These are phyloP conservation scores for Ziziphus jujuba DNA, from an alignment of 306 rosid species.

Conservation along the genomic window DNA sequence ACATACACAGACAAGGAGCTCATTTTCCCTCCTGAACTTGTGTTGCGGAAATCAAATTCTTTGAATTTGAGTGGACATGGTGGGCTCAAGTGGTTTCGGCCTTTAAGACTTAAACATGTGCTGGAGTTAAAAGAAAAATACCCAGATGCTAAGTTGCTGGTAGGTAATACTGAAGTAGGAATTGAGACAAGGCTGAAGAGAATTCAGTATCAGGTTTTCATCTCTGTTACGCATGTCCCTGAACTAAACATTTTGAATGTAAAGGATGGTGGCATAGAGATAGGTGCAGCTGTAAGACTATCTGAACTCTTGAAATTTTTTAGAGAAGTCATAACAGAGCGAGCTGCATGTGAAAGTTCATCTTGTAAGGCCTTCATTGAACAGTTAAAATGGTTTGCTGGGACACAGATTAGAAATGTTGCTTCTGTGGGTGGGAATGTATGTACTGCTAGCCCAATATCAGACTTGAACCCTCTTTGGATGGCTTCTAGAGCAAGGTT, in stretches of 20 bases:
- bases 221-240: constrained; percentile 70
- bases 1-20: constrained; percentile 76
- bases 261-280: constrained; percentile 70
- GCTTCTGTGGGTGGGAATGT: constrained; percentile 93
- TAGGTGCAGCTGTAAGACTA: constrained; percentile 87
- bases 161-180: constrained; percentile 95
- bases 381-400: constrained; percentile 99
- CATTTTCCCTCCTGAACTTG: constrained; percentile 87
- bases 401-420: constrained; percentile 85
- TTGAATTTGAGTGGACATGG: constrained; percentile 72
- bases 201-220: constrained; percentile 61
- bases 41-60: constrained; percentile 47
- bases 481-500: constrained; percentile 82
- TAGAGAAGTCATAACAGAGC: constrained; percentile 56
- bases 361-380: constrained; percentile 81
- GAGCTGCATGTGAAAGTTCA: constrained; percentile 62
- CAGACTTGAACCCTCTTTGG: constrained; percentile 97
- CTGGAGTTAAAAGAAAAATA: constrained; percentile 70
- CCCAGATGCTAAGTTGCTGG: constrained; percentile 77
- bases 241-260: constrained; percentile 66
- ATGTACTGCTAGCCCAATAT: constrained; percentile 98
- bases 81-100: constrained; percentile 83
- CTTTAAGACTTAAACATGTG: constrained; percentile 63
- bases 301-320: constrained; percentile 65
- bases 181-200: constrained; percentile 88